Percentiles rank a stretch among this genome's conserved stretches.
Evolutionary conservation across 2,329 filamentous ascomycete genomes (phyloP).

Genomic region (Cladophialophora immunda): DNA sequence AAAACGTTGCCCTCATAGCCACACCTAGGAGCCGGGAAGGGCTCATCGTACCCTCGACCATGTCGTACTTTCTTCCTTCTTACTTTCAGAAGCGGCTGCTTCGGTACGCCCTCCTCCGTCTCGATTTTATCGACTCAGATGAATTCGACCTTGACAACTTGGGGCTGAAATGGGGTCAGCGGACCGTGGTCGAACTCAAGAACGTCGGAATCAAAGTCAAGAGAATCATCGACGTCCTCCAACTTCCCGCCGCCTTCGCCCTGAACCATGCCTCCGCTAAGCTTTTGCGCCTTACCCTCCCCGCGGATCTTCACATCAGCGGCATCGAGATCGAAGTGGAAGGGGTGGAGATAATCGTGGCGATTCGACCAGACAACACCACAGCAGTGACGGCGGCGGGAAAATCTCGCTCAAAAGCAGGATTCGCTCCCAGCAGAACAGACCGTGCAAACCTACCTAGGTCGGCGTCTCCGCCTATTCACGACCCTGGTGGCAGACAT

Average conservation of each 20-base stretch:
- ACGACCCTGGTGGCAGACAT: constrained; percentile 43
- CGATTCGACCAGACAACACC: constrained; percentile 26
- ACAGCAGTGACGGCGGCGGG: constrained; percentile 14
- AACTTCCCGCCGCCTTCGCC: constrained; percentile 38
- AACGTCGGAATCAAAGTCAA: constrained; percentile 70
- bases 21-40: constrained; percentile 19
- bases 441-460: constrained; percentile 41
- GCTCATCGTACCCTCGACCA: constrained; percentile 48
- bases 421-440: constrained; percentile 46
- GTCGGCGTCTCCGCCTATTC: constrained; percentile 35
- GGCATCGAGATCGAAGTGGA: constrained; percentile 84
- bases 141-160: constrained; percentile 85
- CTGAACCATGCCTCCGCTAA: constrained; percentile 69
- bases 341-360: constrained; percentile 71
- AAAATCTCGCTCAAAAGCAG: constrained; percentile 56
- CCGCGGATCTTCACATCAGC: constrained; percentile 86
- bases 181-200: constrained; percentile 83
- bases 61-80: constrained; percentile 79
- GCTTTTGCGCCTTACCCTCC: constrained; percentile 80
- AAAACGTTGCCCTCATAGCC: constrained; percentile 18
- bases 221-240: constrained; percentile 38
- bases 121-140: constrained; percentile 88
- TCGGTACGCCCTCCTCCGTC: constrained; percentile 80
- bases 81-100: constrained; percentile 87
- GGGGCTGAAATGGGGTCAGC: constrained; percentile 82